Evolutionary conservation across 306 rosid species (phyloP), one percentile per base, ranked within the genome.

Genomic region (Sicyos edulis): DNA sequence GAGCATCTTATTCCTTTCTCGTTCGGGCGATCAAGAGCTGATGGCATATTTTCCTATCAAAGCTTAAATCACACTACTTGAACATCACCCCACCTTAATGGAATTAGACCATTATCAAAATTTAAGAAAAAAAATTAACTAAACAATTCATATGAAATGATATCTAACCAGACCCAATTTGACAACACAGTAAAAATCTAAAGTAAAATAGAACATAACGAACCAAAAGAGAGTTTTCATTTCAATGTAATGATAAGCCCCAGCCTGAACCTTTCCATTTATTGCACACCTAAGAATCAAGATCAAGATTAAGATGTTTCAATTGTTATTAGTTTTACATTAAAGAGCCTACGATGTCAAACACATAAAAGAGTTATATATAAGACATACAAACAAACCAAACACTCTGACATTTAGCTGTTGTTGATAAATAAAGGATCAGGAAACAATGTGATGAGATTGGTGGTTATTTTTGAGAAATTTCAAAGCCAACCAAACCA

Each of bases 371-470:
- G 53, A 51, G 44, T 37, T 32, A 32, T 42, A 42, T 42, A 42
- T 42, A 42, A 8, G 72, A 66, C 54, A 44, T 12, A 66, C 37
- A 29, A 29, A 62, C 72, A 68, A 65, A 67, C 40, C 20, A 67
- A 47, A 68, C 72, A 34, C 42, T 42, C 56, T 47, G 47, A 67
- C 72, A 47, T 45, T 15, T 49, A 67, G 49, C 21, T 47, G 57
- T 68, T 68, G 57, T 68, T 68, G 72, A 68, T 68, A 68, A 68
- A 68, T 68, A 68, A 47, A 68, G 21, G 57, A 49, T 22, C 72
- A 24, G 56, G 57, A 68, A 68, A 47, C 56, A 67, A 68, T 21
- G 55, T 6, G 54, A 65, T 44, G 71, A 14, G 57, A 47, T 20
- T 67, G 72, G 57, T 47, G 44, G 71, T 19, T 66, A 67, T 67